Conservation (phyloP, 129 eudicot species). For the Saposhnikovia divaricata region DNA sequence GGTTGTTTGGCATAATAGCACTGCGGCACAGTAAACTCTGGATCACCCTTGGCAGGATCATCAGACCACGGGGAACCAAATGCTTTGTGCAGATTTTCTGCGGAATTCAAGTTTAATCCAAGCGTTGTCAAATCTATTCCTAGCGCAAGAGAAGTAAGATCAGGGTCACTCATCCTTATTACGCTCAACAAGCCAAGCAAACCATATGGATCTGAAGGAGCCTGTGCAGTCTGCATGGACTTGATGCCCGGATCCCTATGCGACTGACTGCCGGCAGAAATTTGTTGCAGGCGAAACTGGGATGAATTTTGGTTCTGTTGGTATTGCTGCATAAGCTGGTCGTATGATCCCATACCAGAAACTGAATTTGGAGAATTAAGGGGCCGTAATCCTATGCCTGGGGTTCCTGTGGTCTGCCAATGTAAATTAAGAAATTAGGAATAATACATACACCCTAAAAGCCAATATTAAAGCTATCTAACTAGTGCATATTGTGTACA, state of each 20-base stretch:
- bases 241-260: constrained; percentile 69
- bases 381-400: constrained; percentile 69
- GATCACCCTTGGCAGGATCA: constrained; percentile 79
- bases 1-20: constrained; percentile 75
- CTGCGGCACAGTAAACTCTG: constrained; percentile 66
- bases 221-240: constrained; percentile 41
- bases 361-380: constrained; percentile 49
- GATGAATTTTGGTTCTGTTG: constrained; percentile 68
- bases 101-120: constrained; percentile 72
- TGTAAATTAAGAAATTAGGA: neutral
- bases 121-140: constrained; percentile 81
- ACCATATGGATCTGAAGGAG: constrained; percentile 66
- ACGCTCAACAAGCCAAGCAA: constrained; percentile 85
- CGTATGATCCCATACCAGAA: constrained; percentile 65
- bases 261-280: constrained; percentile 45
- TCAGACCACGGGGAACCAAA: constrained; percentile 95
- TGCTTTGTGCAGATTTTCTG: constrained; percentile 70
- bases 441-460: neutral
- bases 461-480: neutral
- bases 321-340: constrained; percentile 84
- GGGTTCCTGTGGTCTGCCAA: constrained; percentile 58
- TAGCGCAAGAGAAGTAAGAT: constrained; percentile 80
- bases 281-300: constrained; percentile 65
- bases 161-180: constrained; percentile 90
- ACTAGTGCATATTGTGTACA: neutral